These are phyloP conservation scores for Naganishia vishniacii DNA, from an alignment of 768 basidiomycete species.

Conservation along the genomic window DNA sequence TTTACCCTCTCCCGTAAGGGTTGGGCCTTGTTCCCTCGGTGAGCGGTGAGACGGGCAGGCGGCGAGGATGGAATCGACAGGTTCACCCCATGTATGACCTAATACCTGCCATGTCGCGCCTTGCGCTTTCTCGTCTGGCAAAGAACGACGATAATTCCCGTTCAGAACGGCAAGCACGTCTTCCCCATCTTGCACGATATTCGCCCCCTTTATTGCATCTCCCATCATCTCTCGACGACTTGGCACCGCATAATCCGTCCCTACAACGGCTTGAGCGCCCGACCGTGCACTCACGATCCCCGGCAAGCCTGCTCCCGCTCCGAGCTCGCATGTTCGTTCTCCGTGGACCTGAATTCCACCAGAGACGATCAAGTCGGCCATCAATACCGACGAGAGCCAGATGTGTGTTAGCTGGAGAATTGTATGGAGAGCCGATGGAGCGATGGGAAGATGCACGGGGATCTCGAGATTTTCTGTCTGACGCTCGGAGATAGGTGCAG, in stretches of 20 bases:
- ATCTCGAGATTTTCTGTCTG: constrained; percentile 23
- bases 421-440: constrained; percentile 38
- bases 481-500: neutral
- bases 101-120: constrained; percentile 32
- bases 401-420: constrained; percentile 43
- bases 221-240: too few relatives aligned
- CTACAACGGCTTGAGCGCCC: constrained; percentile 29
- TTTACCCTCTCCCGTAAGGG: too few relatives aligned
- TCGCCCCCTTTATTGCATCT: too few relatives aligned
- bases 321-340: constrained; percentile 38
- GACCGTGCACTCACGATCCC: constrained; percentile 32
- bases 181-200: neutral
- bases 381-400: constrained; percentile 41
- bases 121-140: neutral
- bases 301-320: constrained; percentile 44
- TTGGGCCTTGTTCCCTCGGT: too few relatives aligned
- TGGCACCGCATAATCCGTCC: constrained; percentile 42
- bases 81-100: constrained; percentile 42
- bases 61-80: neutral
- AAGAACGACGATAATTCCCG: constrained; percentile 10
- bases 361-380: constrained; percentile 36
- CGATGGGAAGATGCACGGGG: constrained; percentile 35
- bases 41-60: neutral
- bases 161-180: constrained; percentile 21
- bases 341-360: constrained; percentile 19